Evolutionary conservation across 371 early-diverging fungal genomes (phyloP).

Genomic region (Actinomucor elegans): DNA sequence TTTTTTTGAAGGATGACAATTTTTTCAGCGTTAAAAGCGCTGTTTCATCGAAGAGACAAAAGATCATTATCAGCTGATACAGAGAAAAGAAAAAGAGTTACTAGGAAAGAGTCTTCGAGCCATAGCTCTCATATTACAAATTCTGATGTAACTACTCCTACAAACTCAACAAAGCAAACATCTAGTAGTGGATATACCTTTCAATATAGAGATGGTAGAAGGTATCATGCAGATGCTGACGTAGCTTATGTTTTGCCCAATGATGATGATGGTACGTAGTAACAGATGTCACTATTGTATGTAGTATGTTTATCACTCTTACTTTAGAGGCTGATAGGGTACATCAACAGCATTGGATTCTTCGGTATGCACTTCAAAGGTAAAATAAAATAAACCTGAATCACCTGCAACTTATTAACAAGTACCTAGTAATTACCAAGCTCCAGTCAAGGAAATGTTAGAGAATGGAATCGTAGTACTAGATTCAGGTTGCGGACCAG

Average conservation of each 20-base stretch:
- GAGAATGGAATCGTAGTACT: slow-evolving; percentile 18
- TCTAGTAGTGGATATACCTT: slow-evolving; percentile 6
- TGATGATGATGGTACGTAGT: slow-evolving; percentile 38
- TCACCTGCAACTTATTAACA: background rate
- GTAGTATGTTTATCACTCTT: background rate
- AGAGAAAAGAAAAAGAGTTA: too few species aligned
- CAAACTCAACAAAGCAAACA: background rate
- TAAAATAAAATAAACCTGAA: background rate
- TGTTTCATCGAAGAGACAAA: too few species aligned
- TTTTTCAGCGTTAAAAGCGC: too few species aligned
- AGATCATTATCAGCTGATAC: too few species aligned
- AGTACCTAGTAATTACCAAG: slow-evolving; percentile 17
- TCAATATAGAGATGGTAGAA: slow-evolving; percentile 44
- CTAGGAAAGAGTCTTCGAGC: too few species aligned
- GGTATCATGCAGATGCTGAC: slow-evolving; percentile 38
- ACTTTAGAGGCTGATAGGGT: slow-evolving; percentile 17
- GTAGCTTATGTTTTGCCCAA: slow-evolving; percentile 53
- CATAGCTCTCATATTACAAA: too few species aligned
- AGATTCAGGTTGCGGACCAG: slow-evolving; percentile 28
- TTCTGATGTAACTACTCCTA: background rate
- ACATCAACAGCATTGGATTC: slow-evolving; percentile 28
- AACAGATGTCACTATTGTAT: background rate
- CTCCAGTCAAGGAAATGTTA: slow-evolving; percentile 14
- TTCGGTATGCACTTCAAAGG: slow-evolving; percentile 20
- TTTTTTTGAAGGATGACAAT: too few species aligned